A percentile compares a stretch with the other conserved stretches of the same genome.
These are phyloP conservation scores for Ogataea corticis DNA, from an alignment of 805 yeast genomes.

Conservation along the genomic window DNA sequence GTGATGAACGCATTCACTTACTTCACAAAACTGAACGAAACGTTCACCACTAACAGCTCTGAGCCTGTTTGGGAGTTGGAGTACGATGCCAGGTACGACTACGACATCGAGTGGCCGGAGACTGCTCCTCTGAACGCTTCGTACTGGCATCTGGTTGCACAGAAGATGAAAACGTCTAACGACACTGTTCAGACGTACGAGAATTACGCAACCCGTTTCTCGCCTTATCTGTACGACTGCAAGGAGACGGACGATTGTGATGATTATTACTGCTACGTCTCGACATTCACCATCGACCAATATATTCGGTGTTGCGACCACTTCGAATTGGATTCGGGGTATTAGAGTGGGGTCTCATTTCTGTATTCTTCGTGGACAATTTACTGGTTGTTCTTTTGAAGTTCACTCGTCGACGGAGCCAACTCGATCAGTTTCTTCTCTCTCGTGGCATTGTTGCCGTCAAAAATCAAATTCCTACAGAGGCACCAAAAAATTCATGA, in stretches of 20 bases:
- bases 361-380: not conserved
- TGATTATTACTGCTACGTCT: slow-evolving; percentile 42
- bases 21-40: slow-evolving; percentile 59
- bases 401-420: no score
- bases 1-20: slow-evolving; percentile 60
- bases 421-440: no score
- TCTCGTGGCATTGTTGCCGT: no score
- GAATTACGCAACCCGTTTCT: slow-evolving; percentile 49
- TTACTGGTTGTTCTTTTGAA: not conserved
- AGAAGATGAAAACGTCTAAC: slow-evolving; percentile 42
- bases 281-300: slow-evolving; percentile 39
- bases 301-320: slow-evolving; percentile 26
- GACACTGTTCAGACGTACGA: slow-evolving; percentile 51
- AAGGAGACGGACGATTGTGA: slow-evolving; percentile 47
- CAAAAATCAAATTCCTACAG: no score
- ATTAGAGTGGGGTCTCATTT: not conserved
- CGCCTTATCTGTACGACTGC: slow-evolving; percentile 58
- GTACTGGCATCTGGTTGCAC: slow-evolving; percentile 63
- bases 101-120: slow-evolving; percentile 59
- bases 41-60: slow-evolving; percentile 50
- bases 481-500: no score
- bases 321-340: slow-evolving; percentile 4
- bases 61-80: slow-evolving; percentile 66
- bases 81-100: slow-evolving; percentile 63
- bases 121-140: slow-evolving; percentile 63